Base-by-base conservation (phyloP, 306 rosid genomes). In the Lagenaria siceraria region DNA sequence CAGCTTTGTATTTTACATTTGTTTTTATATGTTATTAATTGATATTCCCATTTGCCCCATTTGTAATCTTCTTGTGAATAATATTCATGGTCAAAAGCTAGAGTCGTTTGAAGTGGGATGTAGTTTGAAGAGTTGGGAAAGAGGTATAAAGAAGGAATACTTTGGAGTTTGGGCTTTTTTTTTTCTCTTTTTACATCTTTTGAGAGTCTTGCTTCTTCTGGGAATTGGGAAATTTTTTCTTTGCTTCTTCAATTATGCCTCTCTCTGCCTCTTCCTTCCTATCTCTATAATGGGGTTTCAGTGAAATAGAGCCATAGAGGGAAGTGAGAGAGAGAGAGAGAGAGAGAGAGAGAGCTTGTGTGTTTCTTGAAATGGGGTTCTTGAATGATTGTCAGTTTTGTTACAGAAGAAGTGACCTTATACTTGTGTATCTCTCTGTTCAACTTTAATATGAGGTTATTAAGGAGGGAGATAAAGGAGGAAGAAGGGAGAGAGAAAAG, bases 131-230 rank as follows among this genome's bases (percentile, higher is more conserved):
- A n/a, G 53, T 38, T 21, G 74, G 10, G 55, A 7, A 43, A 84
- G 65, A 68, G 83, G 69, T 79, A 82, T 77, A 79, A 87, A 82
- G 77, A 51, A 11, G 87, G 62, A 80, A 80, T 70, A 78, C 89
- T 87, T 92, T 84, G 97, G 84, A 88, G 80, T 73, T 81, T 87
- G 98, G 80, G 96, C 89, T 80, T 78, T 59, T 36, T 52, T 42
- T 42, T 65, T 21, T 81, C 78, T 38, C 59, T 70, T 70, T 70
- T 72, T 49, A 24, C 97, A 83, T 89, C 97, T 95, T 95, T 95
- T 90, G 86, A 92, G 93, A 90, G 75, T 88, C 90, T 83, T 87
- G 96, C 93, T 82, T 90, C 90, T 90, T 85, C 79, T 81, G 71
- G 80, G 82, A 81, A 76, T 77, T 85, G 84, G 84, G 76, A 65